These are phyloP conservation scores for Macrophomina tecta DNA, from an alignment of 2,329 filamentous ascomycete species.

Conservation along the genomic window DNA sequence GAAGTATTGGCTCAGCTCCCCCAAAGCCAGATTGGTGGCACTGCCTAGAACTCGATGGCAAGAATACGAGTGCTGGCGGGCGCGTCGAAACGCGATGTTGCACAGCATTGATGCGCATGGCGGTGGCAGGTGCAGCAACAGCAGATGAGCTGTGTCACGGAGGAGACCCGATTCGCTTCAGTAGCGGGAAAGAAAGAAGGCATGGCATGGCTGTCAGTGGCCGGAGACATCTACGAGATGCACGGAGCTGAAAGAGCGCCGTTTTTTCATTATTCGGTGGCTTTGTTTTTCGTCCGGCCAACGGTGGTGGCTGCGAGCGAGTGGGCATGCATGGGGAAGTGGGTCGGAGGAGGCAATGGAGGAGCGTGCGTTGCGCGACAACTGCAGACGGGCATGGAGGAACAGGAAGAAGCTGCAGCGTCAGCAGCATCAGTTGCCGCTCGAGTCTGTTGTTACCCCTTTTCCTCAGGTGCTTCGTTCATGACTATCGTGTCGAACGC, in stretches of 20 bases:
- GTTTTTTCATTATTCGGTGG: not conserved
- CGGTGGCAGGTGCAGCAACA: not conserved
- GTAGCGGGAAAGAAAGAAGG: not conserved
- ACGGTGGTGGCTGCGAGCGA: not conserved
- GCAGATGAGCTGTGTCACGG: not conserved
- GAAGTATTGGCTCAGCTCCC: slow-evolving; percentile 6
- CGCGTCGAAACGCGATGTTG: slow-evolving; percentile 6
- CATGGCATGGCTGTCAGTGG: not conserved
- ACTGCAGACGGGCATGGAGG: not conserved
- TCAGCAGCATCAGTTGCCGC: not conserved
- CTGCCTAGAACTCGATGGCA: not conserved
- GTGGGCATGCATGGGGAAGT: not conserved
- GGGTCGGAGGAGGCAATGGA: not conserved
- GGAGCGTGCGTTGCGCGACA: not conserved
- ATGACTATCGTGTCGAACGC: not conserved
- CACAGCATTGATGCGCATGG: not conserved
- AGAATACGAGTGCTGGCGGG: not conserved
- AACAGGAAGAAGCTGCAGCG: not conserved
- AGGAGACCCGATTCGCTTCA: slow-evolving; percentile 7
- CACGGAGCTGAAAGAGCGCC: not conserved
- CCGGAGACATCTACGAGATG: not conserved
- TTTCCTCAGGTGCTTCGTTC: not conserved
- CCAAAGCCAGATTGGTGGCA: not conserved
- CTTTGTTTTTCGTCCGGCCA: not conserved
- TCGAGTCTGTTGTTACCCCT: not conserved